Conservation (phyloP, 75 land plant genomes). For the Cunninghamia lanceolata region DNA sequence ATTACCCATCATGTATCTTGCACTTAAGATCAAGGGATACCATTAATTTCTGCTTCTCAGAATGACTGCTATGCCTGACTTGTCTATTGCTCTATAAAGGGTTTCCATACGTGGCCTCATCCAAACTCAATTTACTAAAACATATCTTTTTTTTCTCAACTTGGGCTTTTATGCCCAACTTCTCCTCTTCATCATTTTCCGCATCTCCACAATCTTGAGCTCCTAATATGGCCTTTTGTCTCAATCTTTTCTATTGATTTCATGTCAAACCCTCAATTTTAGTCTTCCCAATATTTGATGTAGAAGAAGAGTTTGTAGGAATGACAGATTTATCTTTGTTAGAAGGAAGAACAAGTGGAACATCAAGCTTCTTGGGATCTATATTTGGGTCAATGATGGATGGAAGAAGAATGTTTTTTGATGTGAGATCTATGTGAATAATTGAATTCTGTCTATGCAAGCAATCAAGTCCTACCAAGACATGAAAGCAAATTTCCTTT, state of each 20-base stretch:
- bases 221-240: slow-evolving; percentile 61
- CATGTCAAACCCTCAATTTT: slow-evolving; percentile 47
- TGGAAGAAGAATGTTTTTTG: slow-evolving; percentile 82
- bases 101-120: slow-evolving; percentile 6
- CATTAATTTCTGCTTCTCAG: slow-evolving; percentile 33
- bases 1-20: slow-evolving; percentile 86
- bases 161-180: not conserved
- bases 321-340: slow-evolving; percentile 22
- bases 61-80: slow-evolving; percentile 32
- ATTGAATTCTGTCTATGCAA: slow-evolving; percentile 77
- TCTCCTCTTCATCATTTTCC: slow-evolving; percentile 8
- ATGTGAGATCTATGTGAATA: slow-evolving; percentile 90
- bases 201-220: slow-evolving; percentile 28
- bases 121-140: too few relatives aligned
- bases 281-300: slow-evolving; percentile 3
- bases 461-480: slow-evolving; percentile 72
- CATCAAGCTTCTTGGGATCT: slow-evolving; percentile 49
- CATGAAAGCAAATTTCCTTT: slow-evolving; percentile 56
- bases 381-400: slow-evolving; percentile 61
- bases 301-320: slow-evolving; percentile 8
- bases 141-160: slow-evolving; percentile 5
- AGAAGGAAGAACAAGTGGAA: slow-evolving; percentile 30
- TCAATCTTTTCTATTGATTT: slow-evolving; percentile 78
- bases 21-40: slow-evolving; percentile 50
- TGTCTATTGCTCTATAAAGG: not conserved